Base-by-base conservation (phyloP, 164 flowering plant genomes). In the Hamamelis virginiana region DNA sequence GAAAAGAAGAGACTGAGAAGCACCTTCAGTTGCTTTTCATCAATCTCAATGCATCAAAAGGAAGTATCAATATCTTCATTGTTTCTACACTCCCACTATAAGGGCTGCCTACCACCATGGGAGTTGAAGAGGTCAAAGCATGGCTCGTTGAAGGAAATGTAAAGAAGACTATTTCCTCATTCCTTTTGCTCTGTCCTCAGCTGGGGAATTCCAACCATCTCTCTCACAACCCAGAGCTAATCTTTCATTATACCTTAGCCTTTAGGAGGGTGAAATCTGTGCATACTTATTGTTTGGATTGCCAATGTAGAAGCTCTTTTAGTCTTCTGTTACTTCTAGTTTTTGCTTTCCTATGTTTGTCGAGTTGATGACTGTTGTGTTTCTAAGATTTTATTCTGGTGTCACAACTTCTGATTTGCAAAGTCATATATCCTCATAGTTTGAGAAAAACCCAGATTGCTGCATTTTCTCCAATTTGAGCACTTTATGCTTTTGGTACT, bases 21-120 rank as follows among this genome's bases (percentile, higher is more conserved):
- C 22, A 45, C 72, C 23, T 71, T 78, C 64, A 65, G 74, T 70
- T 81, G 83, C 72, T 70, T 72, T 53, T 70, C 84, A 22, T 76
- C 83, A 26, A 69, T 84, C 57, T 77, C 84, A 27, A 70, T 78
- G 77, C 76, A 71, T 53, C 78, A 72, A 26, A 78, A 59, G 69
- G 81, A 83, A 72, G 83, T 80, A 50, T 78, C 84, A 14, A 69
- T 83, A 66, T 83, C 85, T 48, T 85, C 89, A 1, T 60, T 85
- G 75, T 81, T 83, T 76, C 65, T 83, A 27, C 86, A 81, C 45
- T 79, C 86, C 22, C 83, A 76, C 67, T 82, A 79, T 51, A 80
- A 79, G 58, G 83, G 85, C 55, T 84, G 86, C 65, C 52, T 85
- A 48, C 83, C 88, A 6, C 84, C 85, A 12, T 81, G 81, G 89